Evolutionary conservation across 2,329 filamentous ascomycete genomes (phyloP).

Genomic region (Acephala macrosclerotiorum): DNA sequence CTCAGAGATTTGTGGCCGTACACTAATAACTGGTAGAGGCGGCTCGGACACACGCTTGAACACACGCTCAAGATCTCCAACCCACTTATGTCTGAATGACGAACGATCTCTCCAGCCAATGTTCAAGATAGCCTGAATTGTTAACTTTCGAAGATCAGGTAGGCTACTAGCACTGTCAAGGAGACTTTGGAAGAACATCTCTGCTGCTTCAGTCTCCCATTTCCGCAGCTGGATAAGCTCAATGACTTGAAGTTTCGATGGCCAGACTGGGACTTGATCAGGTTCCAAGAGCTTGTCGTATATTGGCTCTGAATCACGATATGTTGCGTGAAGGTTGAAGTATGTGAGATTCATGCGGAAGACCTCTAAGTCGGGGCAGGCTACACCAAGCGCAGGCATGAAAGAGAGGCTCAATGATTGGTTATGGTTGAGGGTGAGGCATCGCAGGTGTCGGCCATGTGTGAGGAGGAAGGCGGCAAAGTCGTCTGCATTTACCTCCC

Average conservation of each 20-base stretch:
- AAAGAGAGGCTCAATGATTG: conserved; percentile 80
- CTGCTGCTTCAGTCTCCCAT: conserved; percentile 73
- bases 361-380: conserved; percentile 74
- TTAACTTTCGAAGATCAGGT: conserved; percentile 71
- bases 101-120: conserved; percentile 84
- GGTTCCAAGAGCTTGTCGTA: conserved; percentile 73
- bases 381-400: conserved; percentile 66
- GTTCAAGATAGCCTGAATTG: conserved; percentile 78
- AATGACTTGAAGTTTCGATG: conserved; percentile 71
- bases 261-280: conserved; percentile 79
- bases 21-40: conserved; percentile 26
- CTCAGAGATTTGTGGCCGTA: not conserved
- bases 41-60: conserved; percentile 62
- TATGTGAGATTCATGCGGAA: conserved; percentile 83
- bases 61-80: conserved; percentile 70
- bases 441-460: conserved; percentile 71
- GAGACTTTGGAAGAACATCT: conserved; percentile 81
- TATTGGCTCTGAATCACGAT: conserved; percentile 76
- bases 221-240: conserved; percentile 81
- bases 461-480: conserved; percentile 70
- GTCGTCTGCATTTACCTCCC: conserved; percentile 72
- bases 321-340: conserved; percentile 72
- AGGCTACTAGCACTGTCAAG: conserved; percentile 74
- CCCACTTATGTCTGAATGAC: conserved; percentile 81
- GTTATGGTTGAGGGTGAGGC: conserved; percentile 79